Conservation (phyloP, 2,329 filamentous ascomycete species). For the Endoconidiophora laricicola region DNA sequence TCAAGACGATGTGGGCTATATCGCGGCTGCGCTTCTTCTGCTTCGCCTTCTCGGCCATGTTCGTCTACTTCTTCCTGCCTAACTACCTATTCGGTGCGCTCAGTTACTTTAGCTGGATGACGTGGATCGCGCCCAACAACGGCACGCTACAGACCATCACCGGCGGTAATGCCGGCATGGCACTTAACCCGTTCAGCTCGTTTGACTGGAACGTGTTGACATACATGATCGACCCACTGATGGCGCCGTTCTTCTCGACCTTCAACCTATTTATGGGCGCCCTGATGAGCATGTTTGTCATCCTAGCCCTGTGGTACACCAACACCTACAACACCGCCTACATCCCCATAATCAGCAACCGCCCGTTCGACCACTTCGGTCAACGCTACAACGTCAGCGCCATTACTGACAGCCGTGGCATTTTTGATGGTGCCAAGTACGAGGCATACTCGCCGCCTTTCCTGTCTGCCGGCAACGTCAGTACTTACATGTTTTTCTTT, state of each 20-base stretch:
- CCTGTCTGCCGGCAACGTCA: slow-evolving; percentile 31
- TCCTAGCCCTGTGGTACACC: slow-evolving; percentile 40
- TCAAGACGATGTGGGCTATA: slow-evolving; percentile 23
- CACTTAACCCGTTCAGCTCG: slow-evolving; percentile 24
- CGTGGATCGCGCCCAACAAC: slow-evolving; percentile 33
- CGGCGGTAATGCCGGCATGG: slow-evolving; percentile 23
- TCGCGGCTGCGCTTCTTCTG: slow-evolving; percentile 32
- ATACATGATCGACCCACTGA: slow-evolving; percentile 22
- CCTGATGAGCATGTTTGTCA: slow-evolving; percentile 36
- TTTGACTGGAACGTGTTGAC: slow-evolving; percentile 28
- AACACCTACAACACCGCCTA: slow-evolving; percentile 41
- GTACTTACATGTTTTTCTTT: slow-evolving; percentile 39
- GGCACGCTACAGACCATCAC: slow-evolving; percentile 22
- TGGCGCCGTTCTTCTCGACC: slow-evolving; percentile 40
- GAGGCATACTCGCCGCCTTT: slow-evolving; percentile 35
- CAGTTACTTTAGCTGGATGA: slow-evolving; percentile 34
- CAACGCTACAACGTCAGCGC: slow-evolving; percentile 29
- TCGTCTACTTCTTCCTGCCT: slow-evolving; percentile 38
- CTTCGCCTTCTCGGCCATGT: slow-evolving; percentile 28
- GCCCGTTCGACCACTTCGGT: slow-evolving; percentile 33
- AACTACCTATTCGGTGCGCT: slow-evolving; percentile 33
- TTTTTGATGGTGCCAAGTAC: slow-evolving; percentile 31
- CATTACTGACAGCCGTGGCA: slow-evolving; percentile 25
- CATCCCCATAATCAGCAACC: slow-evolving; percentile 35
- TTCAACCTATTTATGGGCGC: slow-evolving; percentile 45